phyloP scores from a whole-genome alignment of 441 rosid genomes.

The Aleurites moluccanus region DNA sequence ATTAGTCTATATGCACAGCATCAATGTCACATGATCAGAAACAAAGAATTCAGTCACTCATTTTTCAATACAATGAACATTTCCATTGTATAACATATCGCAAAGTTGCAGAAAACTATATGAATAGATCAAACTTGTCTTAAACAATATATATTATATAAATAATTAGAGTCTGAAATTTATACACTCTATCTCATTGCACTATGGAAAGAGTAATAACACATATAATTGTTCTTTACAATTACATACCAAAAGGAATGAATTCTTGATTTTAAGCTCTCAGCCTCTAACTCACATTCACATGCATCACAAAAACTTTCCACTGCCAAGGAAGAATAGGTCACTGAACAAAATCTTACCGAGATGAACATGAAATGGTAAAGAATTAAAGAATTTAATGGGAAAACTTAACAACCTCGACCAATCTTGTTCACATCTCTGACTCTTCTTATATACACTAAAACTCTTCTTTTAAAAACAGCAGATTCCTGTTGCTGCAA shows the following conservation, averaged over 20 bases:
- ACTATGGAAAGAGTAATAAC: background rate
- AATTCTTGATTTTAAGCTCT: background rate
- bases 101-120: background rate
- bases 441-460: background rate
- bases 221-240: background rate
- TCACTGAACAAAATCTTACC: slow-evolving; percentile 1
- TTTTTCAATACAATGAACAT: too few relatives aligned
- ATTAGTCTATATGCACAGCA: too few relatives aligned
- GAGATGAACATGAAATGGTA: slow-evolving; percentile 1
- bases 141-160: background rate
- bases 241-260: background rate
- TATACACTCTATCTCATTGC: background rate
- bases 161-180: background rate
- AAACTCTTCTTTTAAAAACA: background rate
- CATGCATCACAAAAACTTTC: background rate
- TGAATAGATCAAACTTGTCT: background rate
- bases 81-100: too few relatives aligned
- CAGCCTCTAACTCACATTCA: background rate
- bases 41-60: too few relatives aligned
- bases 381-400: slow-evolving; percentile 28
- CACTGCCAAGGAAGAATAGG: background rate
- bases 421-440: slow-evolving; percentile 3
- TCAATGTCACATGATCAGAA: too few relatives aligned
- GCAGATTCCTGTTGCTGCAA: slow-evolving; percentile 3
- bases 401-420: background rate